Percentiles rank a stretch among this genome's conserved stretches.
Evolutionary conservation across 352 stramenopile species (phyloP).

Genomic region (Globisporangium heterothallicum): DNA sequence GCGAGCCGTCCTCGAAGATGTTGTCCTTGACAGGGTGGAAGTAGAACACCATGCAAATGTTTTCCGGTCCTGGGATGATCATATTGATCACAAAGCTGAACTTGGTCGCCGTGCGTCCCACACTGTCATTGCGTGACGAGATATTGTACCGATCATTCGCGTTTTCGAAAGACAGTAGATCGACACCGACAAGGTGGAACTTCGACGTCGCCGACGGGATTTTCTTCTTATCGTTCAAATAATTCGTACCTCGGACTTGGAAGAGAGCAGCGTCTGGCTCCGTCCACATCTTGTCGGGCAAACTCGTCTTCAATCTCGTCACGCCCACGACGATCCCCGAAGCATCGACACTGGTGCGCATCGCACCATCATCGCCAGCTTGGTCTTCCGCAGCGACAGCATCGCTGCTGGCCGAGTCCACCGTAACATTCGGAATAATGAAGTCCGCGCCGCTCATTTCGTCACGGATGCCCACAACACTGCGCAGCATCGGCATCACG

Average conservation of each 20-base stretch:
- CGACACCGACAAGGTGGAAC: conserved; percentile 79
- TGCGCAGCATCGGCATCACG: conserved; percentile 81
- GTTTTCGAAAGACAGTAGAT: conserved; percentile 76
- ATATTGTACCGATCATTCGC: conserved; percentile 73
- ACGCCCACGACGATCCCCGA: conserved; percentile 61
- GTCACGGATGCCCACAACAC: conserved; percentile 79
- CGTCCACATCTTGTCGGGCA: conserved; percentile 81
- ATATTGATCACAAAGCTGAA: conserved; percentile 90
- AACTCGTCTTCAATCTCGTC: conserved; percentile 56
- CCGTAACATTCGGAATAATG: conserved; percentile 81
- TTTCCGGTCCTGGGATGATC: conserved; percentile 79
- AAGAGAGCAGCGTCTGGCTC: conserved; percentile 81
- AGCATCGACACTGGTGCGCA: conserved; percentile 51
- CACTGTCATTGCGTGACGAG: conserved; percentile 56
- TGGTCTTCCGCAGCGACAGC: not conserved
- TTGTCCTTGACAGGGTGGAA: conserved; percentile 76
- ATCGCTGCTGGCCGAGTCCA: conserved; percentile 19
- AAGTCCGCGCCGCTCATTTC: conserved; percentile 82
- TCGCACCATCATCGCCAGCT: conserved; percentile 14
- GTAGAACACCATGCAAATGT: conserved; percentile 83
- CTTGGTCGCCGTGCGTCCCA: conserved; percentile 63
- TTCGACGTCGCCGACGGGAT: conserved; percentile 55
- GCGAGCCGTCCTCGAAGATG: conserved; percentile 82
- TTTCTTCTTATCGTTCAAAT: conserved; percentile 89
- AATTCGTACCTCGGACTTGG: conserved; percentile 83